These are phyloP conservation scores for Benincasa hispida DNA, from an alignment of 306 rosid species.

Conservation along the genomic window DNA sequence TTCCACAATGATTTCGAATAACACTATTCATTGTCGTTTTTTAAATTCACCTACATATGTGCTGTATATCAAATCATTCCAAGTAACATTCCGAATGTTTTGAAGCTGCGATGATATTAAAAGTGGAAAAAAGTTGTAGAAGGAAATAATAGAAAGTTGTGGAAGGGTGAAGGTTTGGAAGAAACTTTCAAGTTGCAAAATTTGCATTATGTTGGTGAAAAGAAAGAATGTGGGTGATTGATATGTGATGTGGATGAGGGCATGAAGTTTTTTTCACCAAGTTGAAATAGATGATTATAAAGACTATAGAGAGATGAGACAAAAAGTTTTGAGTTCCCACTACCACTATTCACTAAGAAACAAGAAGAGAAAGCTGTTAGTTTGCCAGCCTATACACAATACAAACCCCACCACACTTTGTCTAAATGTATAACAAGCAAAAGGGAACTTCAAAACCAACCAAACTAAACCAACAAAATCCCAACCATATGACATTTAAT, in stretches of 20 bases:
- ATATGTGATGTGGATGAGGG: neutral
- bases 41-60: neutral
- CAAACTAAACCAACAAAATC: neutral
- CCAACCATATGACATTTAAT: neutral
- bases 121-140: neutral
- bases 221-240: neutral
- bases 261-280: neutral
- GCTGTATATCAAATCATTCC: neutral
- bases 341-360: neutral
- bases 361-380: neutral
- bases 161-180: neutral
- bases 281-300: neutral
- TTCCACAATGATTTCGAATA: too few relatives aligned
- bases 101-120: neutral
- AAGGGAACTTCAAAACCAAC: neutral
- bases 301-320: neutral
- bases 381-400: neutral
- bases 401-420: neutral
- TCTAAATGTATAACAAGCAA: neutral
- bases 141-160: neutral
- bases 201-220: neutral
- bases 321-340: neutral
- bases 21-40: neutral
- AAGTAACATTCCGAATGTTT: neutral
- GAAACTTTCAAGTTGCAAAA: neutral